Conservation (phyloP, 208 protist species). For the Endotrypanum monterogeii region DNA sequence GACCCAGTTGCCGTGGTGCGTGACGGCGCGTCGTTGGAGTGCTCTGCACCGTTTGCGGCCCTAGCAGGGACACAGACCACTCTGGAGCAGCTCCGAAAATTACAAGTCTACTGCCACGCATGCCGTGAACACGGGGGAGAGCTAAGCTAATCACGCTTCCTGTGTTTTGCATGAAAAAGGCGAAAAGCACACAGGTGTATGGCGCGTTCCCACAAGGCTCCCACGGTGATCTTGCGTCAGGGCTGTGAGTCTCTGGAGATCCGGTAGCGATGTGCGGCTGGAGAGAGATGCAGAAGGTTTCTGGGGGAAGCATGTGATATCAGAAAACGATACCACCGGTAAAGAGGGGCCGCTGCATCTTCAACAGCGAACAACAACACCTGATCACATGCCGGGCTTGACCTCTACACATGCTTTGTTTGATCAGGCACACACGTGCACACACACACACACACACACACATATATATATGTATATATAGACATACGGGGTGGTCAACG, state of each 20-base stretch:
- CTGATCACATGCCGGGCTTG: no score
- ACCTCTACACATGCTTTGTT: no score
- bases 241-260: no score
- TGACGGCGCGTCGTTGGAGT: background rate
- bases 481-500: background rate
- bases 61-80: background rate
- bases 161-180: background rate
- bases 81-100: slow-evolving; percentile 19
- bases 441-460: background rate
- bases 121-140: slow-evolving; percentile 24
- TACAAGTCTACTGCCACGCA: slow-evolving; percentile 19
- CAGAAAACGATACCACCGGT: no score
- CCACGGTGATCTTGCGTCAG: background rate
- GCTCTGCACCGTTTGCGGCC: background rate
- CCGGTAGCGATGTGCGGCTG: no score
- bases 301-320: no score
- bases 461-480: background rate
- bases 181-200: background rate
- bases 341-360: no score
- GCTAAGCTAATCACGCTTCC: background rate
- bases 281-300: no score
- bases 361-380: no score
- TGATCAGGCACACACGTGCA: background rate
- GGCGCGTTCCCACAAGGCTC: background rate
- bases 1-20: background rate